phyloP scores from a whole-genome alignment of 192 early-diverging fungal genomes.

The Mortierella antarctica region DNA sequence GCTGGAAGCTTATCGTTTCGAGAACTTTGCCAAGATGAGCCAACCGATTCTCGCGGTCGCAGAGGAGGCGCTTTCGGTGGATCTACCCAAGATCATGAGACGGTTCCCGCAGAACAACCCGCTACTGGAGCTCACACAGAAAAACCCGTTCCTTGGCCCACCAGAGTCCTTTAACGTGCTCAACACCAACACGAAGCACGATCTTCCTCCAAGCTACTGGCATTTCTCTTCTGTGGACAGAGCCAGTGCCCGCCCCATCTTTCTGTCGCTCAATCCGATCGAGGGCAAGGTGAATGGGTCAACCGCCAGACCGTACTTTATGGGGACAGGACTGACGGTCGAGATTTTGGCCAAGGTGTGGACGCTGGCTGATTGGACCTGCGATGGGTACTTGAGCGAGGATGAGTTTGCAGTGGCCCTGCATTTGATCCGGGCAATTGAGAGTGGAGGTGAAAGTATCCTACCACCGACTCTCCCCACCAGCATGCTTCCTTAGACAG shows the following conservation, averaged over 20 bases:
- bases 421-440: conserved; percentile 68
- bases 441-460: conserved; percentile 48
- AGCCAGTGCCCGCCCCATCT: conserved; percentile 54
- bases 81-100: conserved; percentile 84
- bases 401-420: conserved; percentile 90
- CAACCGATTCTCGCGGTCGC: conserved; percentile 69
- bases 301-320: conserved; percentile 65
- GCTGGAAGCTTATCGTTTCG: conserved; percentile 78
- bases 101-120: conserved; percentile 80
- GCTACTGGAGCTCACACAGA: conserved; percentile 66
- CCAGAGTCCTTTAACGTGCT: conserved; percentile 22
- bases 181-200: conserved; percentile 6
- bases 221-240: conserved; percentile 66
- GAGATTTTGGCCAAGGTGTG: conserved; percentile 77
- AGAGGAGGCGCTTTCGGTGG: conserved; percentile 79
- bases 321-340: conserved; percentile 73
- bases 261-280: conserved; percentile 62
- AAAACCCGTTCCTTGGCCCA: conserved; percentile 64
- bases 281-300: conserved; percentile 71
- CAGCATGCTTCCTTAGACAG: conserved; percentile 52
- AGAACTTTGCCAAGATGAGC: conserved; percentile 83
- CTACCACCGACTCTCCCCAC: conserved; percentile 58
- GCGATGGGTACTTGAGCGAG: conserved; percentile 82
- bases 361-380: conserved; percentile 81
- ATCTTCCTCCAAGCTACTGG: conserved; percentile 64